Percentiles rank a stretch among this genome's conserved stretches.
These are phyloP conservation scores for Calycina marina DNA, from an alignment of 2,329 filamentous ascomycete genomes.

Conservation along the genomic window DNA sequence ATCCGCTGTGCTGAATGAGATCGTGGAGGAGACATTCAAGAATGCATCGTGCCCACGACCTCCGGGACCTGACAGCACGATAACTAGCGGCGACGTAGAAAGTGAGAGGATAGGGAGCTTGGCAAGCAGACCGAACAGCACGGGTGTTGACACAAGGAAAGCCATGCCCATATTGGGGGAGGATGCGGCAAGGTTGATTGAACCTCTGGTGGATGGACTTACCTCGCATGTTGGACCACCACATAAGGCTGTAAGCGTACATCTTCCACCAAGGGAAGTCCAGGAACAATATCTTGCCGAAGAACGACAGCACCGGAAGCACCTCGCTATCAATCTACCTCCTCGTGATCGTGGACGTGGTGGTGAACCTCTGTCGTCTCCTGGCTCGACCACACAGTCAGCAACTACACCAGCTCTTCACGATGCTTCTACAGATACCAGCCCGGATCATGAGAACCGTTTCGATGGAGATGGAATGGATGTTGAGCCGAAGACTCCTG, in stretches of 20 bases:
- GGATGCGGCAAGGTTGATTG: conserved; percentile 20
- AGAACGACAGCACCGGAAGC: conserved; percentile 21
- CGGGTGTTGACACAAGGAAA: conserved; percentile 20
- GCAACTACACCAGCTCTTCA: conserved; percentile 57
- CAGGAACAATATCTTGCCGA: conserved; percentile 31
- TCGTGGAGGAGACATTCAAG: conserved; percentile 13
- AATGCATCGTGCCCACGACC: conserved; percentile 9
- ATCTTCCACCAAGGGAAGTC: conserved; percentile 33
- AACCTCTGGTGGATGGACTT: conserved; percentile 13
- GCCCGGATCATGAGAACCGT: conserved; percentile 53
- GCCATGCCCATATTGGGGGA: conserved; percentile 22
- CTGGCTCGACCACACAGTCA: conserved; percentile 56
- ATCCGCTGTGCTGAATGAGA: conserved; percentile 11
- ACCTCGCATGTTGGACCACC: conserved; percentile 12
- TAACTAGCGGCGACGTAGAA: conserved; percentile 14
- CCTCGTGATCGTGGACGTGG: conserved; percentile 24
- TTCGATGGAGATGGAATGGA: conserved; percentile 35
- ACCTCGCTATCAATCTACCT: conserved; percentile 24
- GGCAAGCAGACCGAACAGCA: conserved; percentile 19
- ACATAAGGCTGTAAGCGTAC: conserved; percentile 23
- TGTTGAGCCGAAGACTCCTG: conserved; percentile 26
- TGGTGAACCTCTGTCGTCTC: conserved; percentile 36
- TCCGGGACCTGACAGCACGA: conserved; percentile 3
- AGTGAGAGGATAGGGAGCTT: conserved; percentile 12
- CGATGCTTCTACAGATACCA: conserved; percentile 58